Evolutionary conservation across 192 early-diverging fungal genomes (phyloP), one percentile per base, ranked within the genome.

Genomic region (Podila verticillata): DNA sequence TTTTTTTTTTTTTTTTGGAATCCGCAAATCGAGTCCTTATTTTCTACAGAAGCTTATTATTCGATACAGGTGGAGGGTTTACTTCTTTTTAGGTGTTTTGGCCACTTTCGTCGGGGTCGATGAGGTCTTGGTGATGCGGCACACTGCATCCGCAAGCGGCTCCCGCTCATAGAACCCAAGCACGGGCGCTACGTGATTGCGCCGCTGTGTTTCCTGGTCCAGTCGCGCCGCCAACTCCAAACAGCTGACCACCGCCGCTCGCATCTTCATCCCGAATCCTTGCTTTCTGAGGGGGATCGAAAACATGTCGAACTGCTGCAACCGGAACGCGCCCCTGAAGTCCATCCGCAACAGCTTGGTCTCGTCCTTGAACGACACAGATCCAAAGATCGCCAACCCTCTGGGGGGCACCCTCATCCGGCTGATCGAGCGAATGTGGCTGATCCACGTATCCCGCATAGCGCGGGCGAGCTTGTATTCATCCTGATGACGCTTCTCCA

Each of bases 401-500:
- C 59, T 44, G 2, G 22, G 68, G 2, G 68, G 48, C 7, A 54
- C 56, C 44, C 47, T 29, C 29, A 64, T 51, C 1, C 62, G 62
- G 57, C 62, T 58, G 5, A 48, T 72, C 47, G 62, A 63, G 3
- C 68, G 59, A 0, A 72, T 29, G 22, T 64, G 70, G 29, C 56
- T 72, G 34, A 63, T 31, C 62, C 70, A 72, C 0, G 56, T 58
- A 28, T 64, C 70, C 58, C 62, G 29, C 62, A 63, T 64, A 4
- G 35, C 70, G 2, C 70, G 31, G 1, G 62, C 62, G 35, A 72
- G 39, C 59, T 72, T 72, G 20, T 64, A 72, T 36, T 72, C 62
- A 28, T 59, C 56, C 20, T 36, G 62, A 5, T 36, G 26, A 29
- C 62, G 54, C 54, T 64, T 72, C 0, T 64, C 70, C 0, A 28